Base-by-base conservation (phyloP, 148 eudicot species). In the Rhododendron williamsianum region DNA sequence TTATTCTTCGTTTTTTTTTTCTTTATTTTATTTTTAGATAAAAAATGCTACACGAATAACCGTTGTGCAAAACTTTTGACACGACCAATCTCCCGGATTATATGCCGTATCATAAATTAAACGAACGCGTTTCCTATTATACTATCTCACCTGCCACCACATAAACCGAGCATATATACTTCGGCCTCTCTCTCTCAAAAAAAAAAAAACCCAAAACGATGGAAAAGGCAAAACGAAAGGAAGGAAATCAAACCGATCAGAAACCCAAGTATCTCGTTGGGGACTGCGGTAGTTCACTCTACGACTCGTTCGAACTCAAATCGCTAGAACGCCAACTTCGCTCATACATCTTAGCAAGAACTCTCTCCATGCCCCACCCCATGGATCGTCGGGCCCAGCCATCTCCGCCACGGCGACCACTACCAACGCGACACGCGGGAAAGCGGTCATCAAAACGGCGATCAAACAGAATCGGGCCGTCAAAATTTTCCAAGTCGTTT, bases 351-450 rank as follows among this genome's bases (percentile, higher is more conserved):
- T 80, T 91, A 13, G 88, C 97, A 6, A 85, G 98, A 78, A 87
- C 93, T 25, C 85, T 92, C 49, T 97, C 99, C 43, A 94, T 97
- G 99, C 98, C 99, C 43, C 99, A 92, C 52, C 97, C 65, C 41
- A 38, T 38, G 41, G 88, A 89, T 41, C 83, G 48, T 78, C 90
- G 77, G 2, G 46, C 81, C 25, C 4, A 38, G 41, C 72, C 72
- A 9, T 12, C 74, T 2, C 73, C 35, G 16, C 73, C 36, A 16
- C 7, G 4, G 1, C 9, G 27, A 71, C 38, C 76, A 13, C 18
- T 30, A 0, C 89, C 82, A 9, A 80, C 79, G 5, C 76, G n/a
- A 5, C 84, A 87, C 5, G 2, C 2, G 41, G 41, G 81, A 4
- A 87, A 87, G 35, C 93, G 89, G 85, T 15, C 15, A 18, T 11